Conservation (phyloP, 345 rosid species). For the Camelina laxa region DNA sequence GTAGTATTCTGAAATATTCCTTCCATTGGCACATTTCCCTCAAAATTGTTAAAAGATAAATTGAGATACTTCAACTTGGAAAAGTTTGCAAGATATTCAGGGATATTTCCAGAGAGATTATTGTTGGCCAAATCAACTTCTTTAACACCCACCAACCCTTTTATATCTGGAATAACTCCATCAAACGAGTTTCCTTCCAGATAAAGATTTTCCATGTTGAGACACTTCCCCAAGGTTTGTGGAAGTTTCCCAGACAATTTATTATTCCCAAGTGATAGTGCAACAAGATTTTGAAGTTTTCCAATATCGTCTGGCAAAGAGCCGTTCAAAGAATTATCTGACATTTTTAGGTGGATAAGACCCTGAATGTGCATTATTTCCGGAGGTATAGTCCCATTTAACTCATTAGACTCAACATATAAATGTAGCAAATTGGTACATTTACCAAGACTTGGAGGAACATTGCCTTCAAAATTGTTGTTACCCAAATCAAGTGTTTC, state of each 20-base stretch:
- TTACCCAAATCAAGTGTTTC: not conserved
- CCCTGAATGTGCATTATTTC: not conserved
- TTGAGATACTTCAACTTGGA: constrained; percentile 4
- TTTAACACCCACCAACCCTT: not conserved
- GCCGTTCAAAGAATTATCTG: not conserved
- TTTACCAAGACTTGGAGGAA: not conserved
- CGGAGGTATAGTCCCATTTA: not conserved
- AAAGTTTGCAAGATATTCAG: not conserved
- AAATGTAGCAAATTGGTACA: not conserved
- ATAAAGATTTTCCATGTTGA: accelerated
- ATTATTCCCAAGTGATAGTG: not conserved
- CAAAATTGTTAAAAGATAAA: constrained; percentile 26
- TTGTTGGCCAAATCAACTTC: not conserved
- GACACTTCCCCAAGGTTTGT: no score
- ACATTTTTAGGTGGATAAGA: not conserved
- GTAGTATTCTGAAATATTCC: constrained; percentile 31
- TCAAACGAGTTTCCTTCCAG: constrained; percentile 4
- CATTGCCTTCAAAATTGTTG: constrained; percentile 1
- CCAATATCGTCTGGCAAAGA: not conserved
- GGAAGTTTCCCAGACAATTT: not conserved
- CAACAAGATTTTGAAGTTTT: not conserved
- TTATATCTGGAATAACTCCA: constrained; percentile 15
- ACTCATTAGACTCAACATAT: not conserved
- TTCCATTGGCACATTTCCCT: constrained; percentile 11
- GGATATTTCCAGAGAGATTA: constrained; percentile 25